Base-by-base conservation (phyloP, 306 rosid genomes). In the Neltuma alba region DNA sequence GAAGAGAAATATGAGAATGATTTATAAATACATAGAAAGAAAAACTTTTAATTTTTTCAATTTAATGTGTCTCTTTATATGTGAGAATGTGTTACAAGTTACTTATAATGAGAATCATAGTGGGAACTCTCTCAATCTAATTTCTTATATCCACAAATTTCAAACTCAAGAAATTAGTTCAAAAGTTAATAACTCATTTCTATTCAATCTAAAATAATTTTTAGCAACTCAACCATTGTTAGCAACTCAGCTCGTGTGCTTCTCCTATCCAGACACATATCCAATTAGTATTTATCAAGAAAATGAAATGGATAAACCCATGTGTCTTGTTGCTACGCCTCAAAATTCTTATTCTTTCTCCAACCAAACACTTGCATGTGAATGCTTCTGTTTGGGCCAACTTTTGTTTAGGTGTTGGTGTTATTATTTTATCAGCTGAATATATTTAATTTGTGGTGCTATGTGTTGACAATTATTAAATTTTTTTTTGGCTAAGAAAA, bases 381-480 rank as follows among this genome's bases (percentile, higher is more conserved):
- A 5, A 13, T 14, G 3, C 66, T 44, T 62, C 1, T 70, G 40
- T 27, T 6, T 11, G 68, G 74, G 37, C 21, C 74, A 80, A 6
- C 33, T 41, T 64, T 75, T 70, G 44, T 38, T 30, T 41, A 40
- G 20, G 30, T 76, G n/a, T n/a, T n/a, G n/a, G n/a, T n/a, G n/a
- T n/a, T n/a, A n/a, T n/a, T n/a, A n/a, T n/a, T 18, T 41, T 41
- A 63, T 41, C 2, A 6, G 74, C 40, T 23, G 54, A 33, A 62
- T 34, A 8, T 50, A 1, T 1, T 65, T 33, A 27, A 1, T 1
- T 65, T 33, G 58, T 52, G 25, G 11, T 8, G 23, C 7, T 1
- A n/a, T 52, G 4, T 27, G 7, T 9, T 41, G 58, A 27, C 68
- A 78, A 62, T 68, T 68, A 81, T 78, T 62, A 72, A 66, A 15